Evolutionary conservation across 441 rosid genomes (phyloP).

Genomic region (Brassica balearica): DNA sequence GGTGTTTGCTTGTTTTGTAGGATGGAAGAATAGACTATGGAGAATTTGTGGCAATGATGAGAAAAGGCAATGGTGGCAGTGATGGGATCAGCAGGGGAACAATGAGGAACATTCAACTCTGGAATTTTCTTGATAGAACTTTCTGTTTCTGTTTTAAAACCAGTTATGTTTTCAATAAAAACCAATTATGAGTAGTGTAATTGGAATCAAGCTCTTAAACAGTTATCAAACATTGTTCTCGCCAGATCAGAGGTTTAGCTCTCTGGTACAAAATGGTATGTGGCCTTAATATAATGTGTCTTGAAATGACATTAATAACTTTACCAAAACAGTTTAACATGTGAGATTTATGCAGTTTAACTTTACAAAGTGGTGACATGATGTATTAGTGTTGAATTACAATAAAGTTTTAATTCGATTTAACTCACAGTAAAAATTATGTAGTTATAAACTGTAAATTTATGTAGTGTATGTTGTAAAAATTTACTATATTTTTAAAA

Average conservation of each 20-base stretch:
- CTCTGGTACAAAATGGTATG: not conserved
- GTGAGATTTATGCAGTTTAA: too few species aligned
- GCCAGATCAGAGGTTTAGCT: not conserved
- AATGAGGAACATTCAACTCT: slow-evolving; percentile 70
- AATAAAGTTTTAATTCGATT: too few species aligned
- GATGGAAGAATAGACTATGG: slow-evolving; percentile 86
- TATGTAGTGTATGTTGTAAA: not conserved
- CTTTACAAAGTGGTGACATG: too few species aligned
- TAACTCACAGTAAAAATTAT: too few species aligned
- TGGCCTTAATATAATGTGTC: too few species aligned
- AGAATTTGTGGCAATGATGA: slow-evolving; percentile 93
- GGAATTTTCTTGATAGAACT: slow-evolving; percentile 21
- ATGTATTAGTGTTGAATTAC: too few species aligned
- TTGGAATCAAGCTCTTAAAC: not conserved
- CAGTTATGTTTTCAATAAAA: not conserved
- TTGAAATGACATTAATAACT: not conserved
- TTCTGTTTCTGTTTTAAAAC: not conserved
- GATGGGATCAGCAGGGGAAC: slow-evolving; percentile 78
- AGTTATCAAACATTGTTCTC: not conserved
- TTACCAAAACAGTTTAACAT: not conserved
- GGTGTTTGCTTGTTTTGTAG: slow-evolving; percentile 43
- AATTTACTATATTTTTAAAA: too few species aligned
- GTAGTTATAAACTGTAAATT: too few species aligned
- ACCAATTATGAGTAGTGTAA: not conserved
- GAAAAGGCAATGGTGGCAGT: slow-evolving; percentile 78